These are phyloP conservation scores for Pseudohalonectria lignicola DNA, from an alignment of 2,329 filamentous ascomycete species.

Conservation along the genomic window DNA sequence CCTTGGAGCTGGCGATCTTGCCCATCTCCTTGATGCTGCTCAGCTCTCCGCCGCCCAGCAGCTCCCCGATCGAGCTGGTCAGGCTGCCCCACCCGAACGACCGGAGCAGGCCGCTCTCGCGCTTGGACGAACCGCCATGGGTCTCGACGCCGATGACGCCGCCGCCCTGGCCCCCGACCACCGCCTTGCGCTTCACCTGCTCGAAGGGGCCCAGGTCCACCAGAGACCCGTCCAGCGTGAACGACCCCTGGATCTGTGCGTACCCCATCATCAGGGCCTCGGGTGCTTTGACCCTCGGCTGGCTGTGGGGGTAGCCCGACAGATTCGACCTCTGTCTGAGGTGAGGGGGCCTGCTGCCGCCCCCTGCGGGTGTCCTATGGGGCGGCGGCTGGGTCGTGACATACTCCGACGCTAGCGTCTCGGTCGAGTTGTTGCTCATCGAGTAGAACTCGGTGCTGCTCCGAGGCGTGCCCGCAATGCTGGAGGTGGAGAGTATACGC, in stretches of 20 bases:
- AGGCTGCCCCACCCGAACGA: conserved; percentile 82
- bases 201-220: conserved; percentile 87
- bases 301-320: conserved; percentile 17
- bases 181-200: conserved; percentile 88
- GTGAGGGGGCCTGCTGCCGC: conserved; percentile 27
- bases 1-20: conserved; percentile 72
- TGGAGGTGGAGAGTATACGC: conserved; percentile 67
- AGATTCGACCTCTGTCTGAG: conserved; percentile 33
- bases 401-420: conserved; percentile 88
- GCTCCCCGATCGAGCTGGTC: conserved; percentile 75
- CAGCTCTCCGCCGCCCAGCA: conserved; percentile 77
- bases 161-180: conserved; percentile 68
- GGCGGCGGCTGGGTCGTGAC: conserved; percentile 38
- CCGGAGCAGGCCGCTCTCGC: conserved; percentile 69
- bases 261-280: conserved; percentile 97
- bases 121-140: conserved; percentile 32
- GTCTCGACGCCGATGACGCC: conserved; percentile 75
- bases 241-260: conserved; percentile 85
- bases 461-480: conserved; percentile 67
- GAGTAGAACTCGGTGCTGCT: conserved; percentile 95
- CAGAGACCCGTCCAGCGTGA: conserved; percentile 82
- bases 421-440: conserved; percentile 86
- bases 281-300: conserved; percentile 34
- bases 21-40: conserved; percentile 96
- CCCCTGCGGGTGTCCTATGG: conserved; percentile 23